Evolutionary conservation across 345 rosid species (phyloP).

Genomic region (Brassica napus): DNA sequence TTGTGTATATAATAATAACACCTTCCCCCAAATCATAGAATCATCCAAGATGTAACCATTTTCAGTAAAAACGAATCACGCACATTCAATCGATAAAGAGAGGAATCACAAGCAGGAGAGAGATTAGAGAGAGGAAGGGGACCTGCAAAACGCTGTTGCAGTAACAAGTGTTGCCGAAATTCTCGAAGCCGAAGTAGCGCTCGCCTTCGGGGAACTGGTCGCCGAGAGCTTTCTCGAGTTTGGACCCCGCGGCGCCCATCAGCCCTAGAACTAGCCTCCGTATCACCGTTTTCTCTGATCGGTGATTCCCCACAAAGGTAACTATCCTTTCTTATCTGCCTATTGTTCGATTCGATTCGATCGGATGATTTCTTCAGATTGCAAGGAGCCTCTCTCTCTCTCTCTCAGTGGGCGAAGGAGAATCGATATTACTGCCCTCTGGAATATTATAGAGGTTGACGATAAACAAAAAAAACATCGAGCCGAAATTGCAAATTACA

Average conservation of each 20-base stretch:
- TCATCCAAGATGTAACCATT: background rate
- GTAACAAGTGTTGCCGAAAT: constrained; percentile 98
- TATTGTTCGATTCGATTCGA: constrained; percentile 35
- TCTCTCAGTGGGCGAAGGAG: constrained; percentile 2
- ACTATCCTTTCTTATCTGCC: constrained; percentile 7
- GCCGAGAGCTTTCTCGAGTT: constrained; percentile 99
- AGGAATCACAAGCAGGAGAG: too few species aligned
- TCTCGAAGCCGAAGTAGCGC: constrained; percentile 97
- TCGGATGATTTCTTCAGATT: constrained; percentile 22
- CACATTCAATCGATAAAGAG: background rate
- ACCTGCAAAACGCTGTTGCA: constrained; percentile 99
- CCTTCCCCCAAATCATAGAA: background rate
- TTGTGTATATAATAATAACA: background rate
- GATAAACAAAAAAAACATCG: background rate
- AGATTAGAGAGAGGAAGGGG: background rate
- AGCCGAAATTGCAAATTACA: background rate
- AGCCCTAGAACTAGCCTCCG: constrained; percentile 33
- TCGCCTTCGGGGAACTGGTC: constrained; percentile 99
- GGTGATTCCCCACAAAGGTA: constrained; percentile 3
- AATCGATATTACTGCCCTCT: constrained; percentile 10
- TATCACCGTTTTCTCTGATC: constrained; percentile 42
- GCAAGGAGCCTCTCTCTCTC: constrained; percentile 8
- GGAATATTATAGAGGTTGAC: constrained; percentile 7
- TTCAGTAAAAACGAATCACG: background rate
- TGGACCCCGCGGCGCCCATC: constrained; percentile 99